Conservation (phyloP, 371 early-diverging fungal species). For the Mucor piriformis region DNA sequence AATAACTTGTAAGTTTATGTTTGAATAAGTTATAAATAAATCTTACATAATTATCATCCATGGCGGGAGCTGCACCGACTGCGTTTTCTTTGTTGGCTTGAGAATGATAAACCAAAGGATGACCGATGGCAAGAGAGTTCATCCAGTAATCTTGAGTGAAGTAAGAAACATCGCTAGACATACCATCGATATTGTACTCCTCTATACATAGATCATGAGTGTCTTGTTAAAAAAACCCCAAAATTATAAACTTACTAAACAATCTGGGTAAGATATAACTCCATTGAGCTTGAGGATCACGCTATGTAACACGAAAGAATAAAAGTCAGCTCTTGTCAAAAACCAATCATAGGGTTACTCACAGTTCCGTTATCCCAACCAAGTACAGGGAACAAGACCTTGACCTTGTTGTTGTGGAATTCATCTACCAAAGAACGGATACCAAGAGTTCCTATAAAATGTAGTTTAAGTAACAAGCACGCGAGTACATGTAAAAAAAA, state of each 20-base stretch:
- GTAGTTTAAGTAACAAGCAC: not conserved
- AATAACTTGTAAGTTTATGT: not conserved
- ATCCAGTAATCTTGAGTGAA: slow-evolving; percentile 34
- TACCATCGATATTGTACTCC: slow-evolving; percentile 33
- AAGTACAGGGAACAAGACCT: slow-evolving; percentile 27
- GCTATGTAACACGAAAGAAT: slow-evolving; percentile 11
- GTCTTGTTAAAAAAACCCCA: not conserved
- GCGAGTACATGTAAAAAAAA: not conserved
- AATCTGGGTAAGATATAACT: slow-evolving; percentile 33
- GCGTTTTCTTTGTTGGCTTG: slow-evolving; percentile 8
- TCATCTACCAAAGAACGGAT: slow-evolving; percentile 25
- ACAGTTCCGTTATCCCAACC: slow-evolving; percentile 35
- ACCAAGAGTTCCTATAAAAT: slow-evolving; percentile 20
- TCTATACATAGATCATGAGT: slow-evolving; percentile 9
- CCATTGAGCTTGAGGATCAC: slow-evolving; percentile 34
- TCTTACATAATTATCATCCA: slow-evolving; percentile 6
- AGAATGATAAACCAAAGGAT: slow-evolving; percentile 28
- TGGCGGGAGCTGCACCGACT: not conserved
- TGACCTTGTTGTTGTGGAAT: slow-evolving; percentile 23
- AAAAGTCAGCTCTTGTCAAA: not conserved
- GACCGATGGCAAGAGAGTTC: slow-evolving; percentile 32
- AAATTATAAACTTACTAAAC: slow-evolving; percentile 21
- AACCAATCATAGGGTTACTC: not conserved
- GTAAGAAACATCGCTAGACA: slow-evolving; percentile 23
- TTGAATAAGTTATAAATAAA: not conserved